Base-by-base conservation (phyloP, 352 stramenopile genomes). In the Phytophthora sojae region DNA sequence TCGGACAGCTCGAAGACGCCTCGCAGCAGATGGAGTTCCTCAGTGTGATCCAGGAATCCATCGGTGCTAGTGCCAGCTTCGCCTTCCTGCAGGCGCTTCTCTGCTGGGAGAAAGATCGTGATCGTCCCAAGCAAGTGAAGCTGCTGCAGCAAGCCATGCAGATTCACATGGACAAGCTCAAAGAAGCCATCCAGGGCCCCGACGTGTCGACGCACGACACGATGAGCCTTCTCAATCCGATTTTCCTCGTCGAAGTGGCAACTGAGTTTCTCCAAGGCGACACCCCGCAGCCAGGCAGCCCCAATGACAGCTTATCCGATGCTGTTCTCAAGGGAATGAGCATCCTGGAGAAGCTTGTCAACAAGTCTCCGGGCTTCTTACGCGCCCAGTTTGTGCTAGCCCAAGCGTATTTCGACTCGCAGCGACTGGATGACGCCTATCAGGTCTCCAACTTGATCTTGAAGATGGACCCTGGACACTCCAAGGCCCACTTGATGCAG, bases 1-100 rank as follows among this genome's bases (percentile, higher is more conserved):
- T 93, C 4, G 91, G 90, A 5, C 79, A 95, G 57, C 69, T 97
- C 6, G 90, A 98, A 51, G 94, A 98, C 59, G 94, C 94, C 1
- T 88, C 88, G 0, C 86, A 97, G 69, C 94, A 98, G 65, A 92
- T 98, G 78, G 94, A 98, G 52, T 97, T 98, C 61, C 68, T 98
- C 4, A 89, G 77, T 23, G 87, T 97, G 11, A 93, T 98, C 60
- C 91, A 97, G 47, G 89, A 97, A 77, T 96, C 74, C 9, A 96
- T 95, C 15, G 86, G 83, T 8, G 81, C 84, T 11, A 96, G 83
- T 50, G 82, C 88, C 2, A 82, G 86, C 12, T 92, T 98, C 53
- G 82, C 90, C 25, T 94, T 96, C 57, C 75, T 98, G 3, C 86
- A 97, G 60, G 92, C 92, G 0, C 55, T 97, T 42, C 65, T 98